phyloP scores from a whole-genome alignment of 2,329 filamentous ascomycete species.

The Shiraia sp. region DNA sequence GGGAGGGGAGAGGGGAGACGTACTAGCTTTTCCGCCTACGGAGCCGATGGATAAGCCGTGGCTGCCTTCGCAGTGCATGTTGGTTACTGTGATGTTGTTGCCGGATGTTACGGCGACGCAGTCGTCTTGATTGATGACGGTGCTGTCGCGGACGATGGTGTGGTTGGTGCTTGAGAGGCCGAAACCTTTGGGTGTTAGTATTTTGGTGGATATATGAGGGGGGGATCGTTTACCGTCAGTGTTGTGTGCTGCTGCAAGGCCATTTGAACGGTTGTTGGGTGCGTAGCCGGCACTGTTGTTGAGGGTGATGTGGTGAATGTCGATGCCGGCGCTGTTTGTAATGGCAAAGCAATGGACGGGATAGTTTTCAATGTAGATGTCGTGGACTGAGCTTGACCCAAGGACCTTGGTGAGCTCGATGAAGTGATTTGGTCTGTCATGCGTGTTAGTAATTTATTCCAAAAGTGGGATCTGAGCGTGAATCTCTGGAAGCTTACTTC shows the following conservation, averaged over 20 bases:
- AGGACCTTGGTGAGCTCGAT: slow-evolving; percentile 46
- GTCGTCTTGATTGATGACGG: slow-evolving; percentile 62
- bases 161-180: slow-evolving; percentile 55
- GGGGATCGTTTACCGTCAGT: slow-evolving; percentile 49
- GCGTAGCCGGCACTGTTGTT: slow-evolving; percentile 60
- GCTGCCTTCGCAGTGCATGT: slow-evolving; percentile 52
- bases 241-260: slow-evolving; percentile 45
- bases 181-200: slow-evolving; percentile 39
- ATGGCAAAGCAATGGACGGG: slow-evolving; percentile 57
- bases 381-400: slow-evolving; percentile 43
- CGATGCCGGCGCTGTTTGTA: slow-evolving; percentile 46
- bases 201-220: background rate
- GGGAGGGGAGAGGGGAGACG: background rate
- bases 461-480: background rate
- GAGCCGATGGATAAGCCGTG: slow-evolving; percentile 62
- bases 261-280: slow-evolving; percentile 26
- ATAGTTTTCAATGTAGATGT: slow-evolving; percentile 56
- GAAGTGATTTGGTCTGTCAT: slow-evolving; percentile 26
- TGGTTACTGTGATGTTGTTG: slow-evolving; percentile 35
- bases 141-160: slow-evolving; percentile 46
- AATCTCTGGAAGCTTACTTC: slow-evolving; percentile 23
- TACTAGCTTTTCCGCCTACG: slow-evolving; percentile 47
- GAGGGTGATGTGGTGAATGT: slow-evolving; percentile 55
- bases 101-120: slow-evolving; percentile 62
- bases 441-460: no score